Conservation (phyloP, 148 eudicot species). For the Talinum fruticosum region DNA sequence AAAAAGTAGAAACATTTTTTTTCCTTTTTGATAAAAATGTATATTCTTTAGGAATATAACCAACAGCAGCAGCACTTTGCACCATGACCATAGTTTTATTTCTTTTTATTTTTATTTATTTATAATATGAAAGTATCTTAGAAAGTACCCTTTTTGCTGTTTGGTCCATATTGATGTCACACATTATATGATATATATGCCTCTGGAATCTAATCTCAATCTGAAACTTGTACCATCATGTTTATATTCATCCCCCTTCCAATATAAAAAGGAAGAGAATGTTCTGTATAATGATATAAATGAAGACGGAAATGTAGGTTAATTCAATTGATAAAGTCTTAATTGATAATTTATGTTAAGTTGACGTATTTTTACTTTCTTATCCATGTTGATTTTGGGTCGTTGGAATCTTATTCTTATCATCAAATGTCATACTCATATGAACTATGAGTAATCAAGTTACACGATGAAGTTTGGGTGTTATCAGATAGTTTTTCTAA, state of each 20-base stretch:
- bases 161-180: slow-evolving; percentile 28
- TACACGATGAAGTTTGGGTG: neutral
- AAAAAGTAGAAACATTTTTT: neutral
- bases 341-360: too few species aligned
- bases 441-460: too few species aligned
- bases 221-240: slow-evolving; percentile 27
- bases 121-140: neutral
- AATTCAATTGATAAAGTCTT: too few species aligned
- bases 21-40: neutral
- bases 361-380: too few species aligned
- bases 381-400: too few species aligned
- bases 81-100: neutral
- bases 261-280: neutral
- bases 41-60: slow-evolving; percentile 12
- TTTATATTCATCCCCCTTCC: neutral
- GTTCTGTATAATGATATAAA: too few species aligned
- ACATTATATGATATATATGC: slow-evolving; percentile 12
- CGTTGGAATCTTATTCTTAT: neutral
- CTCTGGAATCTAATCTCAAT: slow-evolving; percentile 27
- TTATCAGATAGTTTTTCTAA: too few species aligned
- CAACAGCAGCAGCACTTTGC: neutral
- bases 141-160: slow-evolving; percentile 22
- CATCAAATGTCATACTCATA: neutral
- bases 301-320: too few species aligned
- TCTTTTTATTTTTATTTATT: neutral